Conservation (phyloP, 2,329 filamentous ascomycete species). For the Venturia carpophila region DNA sequence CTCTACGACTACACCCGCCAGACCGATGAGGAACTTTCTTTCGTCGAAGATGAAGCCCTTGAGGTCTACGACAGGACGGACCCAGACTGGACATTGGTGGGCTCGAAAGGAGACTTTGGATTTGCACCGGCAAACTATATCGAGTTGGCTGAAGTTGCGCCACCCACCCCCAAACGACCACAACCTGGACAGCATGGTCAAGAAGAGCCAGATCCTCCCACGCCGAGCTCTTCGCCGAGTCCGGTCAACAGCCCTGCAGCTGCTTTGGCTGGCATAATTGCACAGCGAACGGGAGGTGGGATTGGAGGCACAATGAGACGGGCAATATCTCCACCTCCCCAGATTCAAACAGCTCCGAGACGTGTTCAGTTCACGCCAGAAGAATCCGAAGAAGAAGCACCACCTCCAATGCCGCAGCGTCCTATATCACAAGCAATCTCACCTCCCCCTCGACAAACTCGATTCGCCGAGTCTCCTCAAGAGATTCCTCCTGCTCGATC, state of each 20-base stretch:
- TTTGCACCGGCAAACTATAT: slow-evolving; percentile 97
- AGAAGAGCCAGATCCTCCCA: slow-evolving; percentile 30
- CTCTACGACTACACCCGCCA: slow-evolving; percentile 97
- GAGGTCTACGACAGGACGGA: slow-evolving; percentile 85
- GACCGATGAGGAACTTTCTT: slow-evolving; percentile 95
- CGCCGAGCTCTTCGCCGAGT: slow-evolving; percentile 37
- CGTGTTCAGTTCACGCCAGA: slow-evolving; percentile 55
- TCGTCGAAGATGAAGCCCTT: slow-evolving; percentile 77
- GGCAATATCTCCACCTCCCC: slow-evolving; percentile 44
- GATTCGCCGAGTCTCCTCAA: background rate
- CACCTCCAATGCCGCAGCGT: slow-evolving; percentile 55
- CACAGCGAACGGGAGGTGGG: slow-evolving; percentile 38
- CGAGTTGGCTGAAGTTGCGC: slow-evolving; percentile 50
- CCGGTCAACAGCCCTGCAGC: slow-evolving; percentile 47
- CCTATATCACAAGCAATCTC: slow-evolving; percentile 49
- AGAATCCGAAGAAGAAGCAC: slow-evolving; percentile 57
- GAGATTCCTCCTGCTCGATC: slow-evolving; percentile 1
- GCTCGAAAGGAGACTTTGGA: slow-evolving; percentile 75
- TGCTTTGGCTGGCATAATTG: slow-evolving; percentile 48
- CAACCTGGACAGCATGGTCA: slow-evolving; percentile 35
- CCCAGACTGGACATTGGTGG: slow-evolving; percentile 93
- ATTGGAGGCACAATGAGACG: slow-evolving; percentile 24
- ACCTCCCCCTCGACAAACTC: slow-evolving; percentile 34
- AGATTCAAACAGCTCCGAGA: slow-evolving; percentile 40
- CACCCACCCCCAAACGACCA: slow-evolving; percentile 27